A percentile compares a stretch with the other conserved stretches of the same genome.
Conservation (phyloP, 1,139 yeast genomes). For the Suhomyces wounanorum region DNA sequence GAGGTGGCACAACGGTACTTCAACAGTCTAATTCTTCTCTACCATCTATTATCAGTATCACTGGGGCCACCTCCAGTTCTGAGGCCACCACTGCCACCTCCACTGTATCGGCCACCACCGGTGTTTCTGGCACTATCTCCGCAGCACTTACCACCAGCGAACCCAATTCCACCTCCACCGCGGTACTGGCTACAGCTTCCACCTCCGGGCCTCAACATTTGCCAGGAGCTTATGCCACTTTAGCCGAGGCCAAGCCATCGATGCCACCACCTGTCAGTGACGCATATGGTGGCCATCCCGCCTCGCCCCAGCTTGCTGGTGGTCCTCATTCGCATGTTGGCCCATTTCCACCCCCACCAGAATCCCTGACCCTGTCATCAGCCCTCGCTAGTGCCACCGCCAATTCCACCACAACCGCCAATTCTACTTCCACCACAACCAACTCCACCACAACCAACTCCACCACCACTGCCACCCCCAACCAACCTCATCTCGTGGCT, state of each 20-base stretch:
- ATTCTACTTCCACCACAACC: not conserved
- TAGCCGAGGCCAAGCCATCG: not conserved
- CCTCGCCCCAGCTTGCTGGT: not conserved
- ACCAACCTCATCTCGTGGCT: not conserved
- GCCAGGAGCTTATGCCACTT: not conserved
- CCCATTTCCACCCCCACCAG: not conserved
- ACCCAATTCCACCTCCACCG: not conserved
- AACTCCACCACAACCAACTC: not conserved
- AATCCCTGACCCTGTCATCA: not conserved
- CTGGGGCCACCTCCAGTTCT: not conserved
- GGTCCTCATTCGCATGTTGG: not conserved
- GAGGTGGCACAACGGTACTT: conserved; percentile 2
- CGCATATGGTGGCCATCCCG: not conserved
- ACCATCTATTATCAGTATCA: not conserved
- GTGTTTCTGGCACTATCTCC: not conserved
- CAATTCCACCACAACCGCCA: not conserved
- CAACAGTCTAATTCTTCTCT: not conserved
- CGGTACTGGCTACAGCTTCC: not conserved
- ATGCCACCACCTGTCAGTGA: not conserved
- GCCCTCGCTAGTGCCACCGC: not conserved
- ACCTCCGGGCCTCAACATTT: not conserved
- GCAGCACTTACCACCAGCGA: not conserved
- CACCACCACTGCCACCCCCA: not conserved
- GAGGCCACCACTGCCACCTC: not conserved
- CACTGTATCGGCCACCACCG: not conserved